Evolutionary conservation across 306 rosid species (phyloP).

Genomic region (Luffa aegyptiaca): DNA sequence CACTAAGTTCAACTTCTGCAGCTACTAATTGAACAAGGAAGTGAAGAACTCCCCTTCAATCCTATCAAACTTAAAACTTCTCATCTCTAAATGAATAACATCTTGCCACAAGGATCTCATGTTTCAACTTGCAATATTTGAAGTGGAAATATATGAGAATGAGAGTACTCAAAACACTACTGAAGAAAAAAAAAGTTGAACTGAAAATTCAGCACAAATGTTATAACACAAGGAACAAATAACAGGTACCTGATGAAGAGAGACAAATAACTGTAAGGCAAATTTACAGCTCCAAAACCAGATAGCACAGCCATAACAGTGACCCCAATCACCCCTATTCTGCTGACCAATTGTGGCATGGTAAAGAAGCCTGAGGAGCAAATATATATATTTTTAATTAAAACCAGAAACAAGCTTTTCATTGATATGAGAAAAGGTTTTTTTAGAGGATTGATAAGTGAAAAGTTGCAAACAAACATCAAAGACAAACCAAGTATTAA

Average conservation of each 20-base stretch:
- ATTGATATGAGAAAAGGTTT: background rate
- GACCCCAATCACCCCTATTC: conserved; percentile 94
- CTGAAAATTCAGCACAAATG: background rate
- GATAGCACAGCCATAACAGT: conserved; percentile 93
- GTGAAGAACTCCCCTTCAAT: background rate
- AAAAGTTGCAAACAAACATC: background rate
- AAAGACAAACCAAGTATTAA: background rate
- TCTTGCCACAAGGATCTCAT: background rate
- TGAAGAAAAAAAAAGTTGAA: background rate
- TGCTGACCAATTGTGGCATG: conserved; percentile 88
- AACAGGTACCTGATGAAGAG: conserved; percentile 64
- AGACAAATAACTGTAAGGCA: conserved; percentile 85
- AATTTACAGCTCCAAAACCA: conserved; percentile 93
- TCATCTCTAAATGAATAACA: background rate
- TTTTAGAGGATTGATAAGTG: background rate
- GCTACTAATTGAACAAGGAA: background rate
- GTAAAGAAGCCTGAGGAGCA: conserved; percentile 63
- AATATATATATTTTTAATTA: background rate
- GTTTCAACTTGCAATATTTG: background rate
- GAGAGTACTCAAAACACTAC: background rate
- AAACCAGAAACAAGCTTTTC: background rate
- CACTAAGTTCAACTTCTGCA: background rate
- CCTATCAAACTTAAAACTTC: background rate
- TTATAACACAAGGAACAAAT: background rate
- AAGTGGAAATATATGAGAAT: background rate